Evolutionary conservation across 495 filamentous ascomycete genomes (phyloP), one percentile per base, ranked within the genome.

Genomic region (Penicillium steckii): DNA sequence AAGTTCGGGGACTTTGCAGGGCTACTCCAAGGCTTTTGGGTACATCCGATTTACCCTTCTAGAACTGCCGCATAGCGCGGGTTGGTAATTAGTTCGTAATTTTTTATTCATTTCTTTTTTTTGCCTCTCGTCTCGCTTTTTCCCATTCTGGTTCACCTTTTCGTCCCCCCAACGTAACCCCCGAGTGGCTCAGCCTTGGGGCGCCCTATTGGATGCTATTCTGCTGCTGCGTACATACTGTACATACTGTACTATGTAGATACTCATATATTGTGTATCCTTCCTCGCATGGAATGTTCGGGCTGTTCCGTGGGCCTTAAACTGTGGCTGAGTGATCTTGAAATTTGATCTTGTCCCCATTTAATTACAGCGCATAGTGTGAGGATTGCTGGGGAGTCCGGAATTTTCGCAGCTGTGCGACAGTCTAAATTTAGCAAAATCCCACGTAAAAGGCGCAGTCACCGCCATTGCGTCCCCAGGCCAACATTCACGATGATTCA

Each of bases 291-390:
- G 51, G 35, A 38, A 48, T 24, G 23, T 38, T 38, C 38, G 47
- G 42, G 18, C 25, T 32, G 32, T 56, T 51, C 47, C 47, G 47
- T 56, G 38, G 53, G 47, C 48, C 54, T 57, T 44, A 52, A 35
- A 47, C 38, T 40, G 54, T 52, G 50, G 41, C 49, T 44, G 13
- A 46, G 33, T 37, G 26, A 37, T 15, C 3, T 15, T 15, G 33
- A 15, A 37, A n/a, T n/a, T n/a, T n/a, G n/a, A n/a, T n/a, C n/a
- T n/a, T n/a, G n/a, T n/a, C n/a, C n/a, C n/a, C n/a, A n/a, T n/a
- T n/a, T n/a, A n/a, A n/a, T n/a, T n/a, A n/a, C n/a, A n/a, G n/a
- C n/a, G n/a, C n/a, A n/a, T n/a, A n/a, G n/a, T 29, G 27, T 29
- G 27, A 29, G 12, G 27, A 29, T 29, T 29, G 6, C 27, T 12